A percentile compares a stretch with the other conserved stretches of the same genome.
Evolutionary conservation across 2,329 filamentous ascomycete species (phyloP).

Genomic region (Penicillium sp.): DNA sequence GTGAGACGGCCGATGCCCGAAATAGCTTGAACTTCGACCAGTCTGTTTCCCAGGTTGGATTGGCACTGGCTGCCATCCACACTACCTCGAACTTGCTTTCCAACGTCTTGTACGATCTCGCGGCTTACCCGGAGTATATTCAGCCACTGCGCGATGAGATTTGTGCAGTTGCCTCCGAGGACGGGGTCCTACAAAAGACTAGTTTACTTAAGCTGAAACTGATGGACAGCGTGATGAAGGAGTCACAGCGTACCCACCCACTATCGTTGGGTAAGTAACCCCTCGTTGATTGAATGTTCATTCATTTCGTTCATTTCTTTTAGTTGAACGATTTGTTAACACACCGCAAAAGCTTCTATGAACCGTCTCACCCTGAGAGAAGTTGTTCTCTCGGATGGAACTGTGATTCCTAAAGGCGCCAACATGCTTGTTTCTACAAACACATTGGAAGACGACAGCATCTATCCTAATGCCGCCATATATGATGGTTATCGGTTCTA

Average conservation of each 20-base stretch:
- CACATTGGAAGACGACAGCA: conserved; percentile 23
- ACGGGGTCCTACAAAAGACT: conserved; percentile 38
- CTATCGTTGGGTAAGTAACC: conserved; percentile 26
- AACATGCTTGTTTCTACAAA: conserved; percentile 27
- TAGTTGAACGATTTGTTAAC: background rate
- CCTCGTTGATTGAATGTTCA: background rate
- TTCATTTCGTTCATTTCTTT: background rate
- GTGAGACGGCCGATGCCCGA: conserved; percentile 15
- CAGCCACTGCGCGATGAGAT: conserved; percentile 55
- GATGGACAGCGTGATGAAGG: conserved; percentile 40
- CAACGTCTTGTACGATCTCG: conserved; percentile 56
- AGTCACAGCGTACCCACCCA: conserved; percentile 32
- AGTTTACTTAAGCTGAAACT: conserved; percentile 35
- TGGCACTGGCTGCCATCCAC: conserved; percentile 36
- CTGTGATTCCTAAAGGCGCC: conserved; percentile 30
- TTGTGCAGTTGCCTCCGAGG: conserved; percentile 42
- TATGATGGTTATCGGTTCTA: conserved; percentile 40
- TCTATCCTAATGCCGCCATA: conserved; percentile 28
- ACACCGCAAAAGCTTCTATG: conserved; percentile 22
- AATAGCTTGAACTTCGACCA: conserved; percentile 15
- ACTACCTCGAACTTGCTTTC: conserved; percentile 40
- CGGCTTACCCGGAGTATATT: conserved; percentile 52
- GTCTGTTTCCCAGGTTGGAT: conserved; percentile 24
- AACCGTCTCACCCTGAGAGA: conserved; percentile 25
- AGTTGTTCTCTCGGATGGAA: conserved; percentile 32